These are phyloP conservation scores for Zopfochytrium polystomum DNA, from an alignment of 371 early-diverging fungal genomes.

Conservation along the genomic window DNA sequence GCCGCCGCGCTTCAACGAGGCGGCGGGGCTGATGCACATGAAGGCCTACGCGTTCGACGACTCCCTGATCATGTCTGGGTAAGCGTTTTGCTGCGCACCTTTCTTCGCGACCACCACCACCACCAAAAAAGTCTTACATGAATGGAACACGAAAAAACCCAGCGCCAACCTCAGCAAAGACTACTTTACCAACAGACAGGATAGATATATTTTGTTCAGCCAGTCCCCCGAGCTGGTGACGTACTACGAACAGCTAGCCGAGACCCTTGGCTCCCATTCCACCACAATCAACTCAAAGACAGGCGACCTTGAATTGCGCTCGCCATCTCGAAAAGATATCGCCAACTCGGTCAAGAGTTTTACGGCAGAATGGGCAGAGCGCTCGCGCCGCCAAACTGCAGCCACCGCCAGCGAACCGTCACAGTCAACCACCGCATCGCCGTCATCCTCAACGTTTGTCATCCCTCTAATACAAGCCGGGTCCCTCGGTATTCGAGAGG, in stretches of 20 bases:
- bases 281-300: conserved; percentile 57
- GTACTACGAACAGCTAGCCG: conserved; percentile 70
- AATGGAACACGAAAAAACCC: not conserved
- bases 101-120: not conserved
- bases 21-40: conserved; percentile 89
- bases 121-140: not conserved
- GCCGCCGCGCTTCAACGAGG: conserved; percentile 88
- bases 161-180: conserved; percentile 90
- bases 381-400: too few species aligned
- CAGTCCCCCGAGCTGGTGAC: conserved; percentile 52
- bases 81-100: conserved; percentile 28
- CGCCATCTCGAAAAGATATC: too few species aligned
- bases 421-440: conserved; percentile 1
- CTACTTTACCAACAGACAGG: conserved; percentile 93
- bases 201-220: conserved; percentile 79
- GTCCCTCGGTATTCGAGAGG: conserved; percentile 75
- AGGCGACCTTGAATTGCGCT: too few species aligned
- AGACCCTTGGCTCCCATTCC: conserved; percentile 63
- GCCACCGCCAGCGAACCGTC: too few species aligned
- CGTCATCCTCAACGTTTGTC: conserved; percentile 48
- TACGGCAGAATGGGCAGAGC: too few species aligned
- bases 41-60: conserved; percentile 91
- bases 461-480: conserved; percentile 88
- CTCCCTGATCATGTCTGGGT: conserved; percentile 83
- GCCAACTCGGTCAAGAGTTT: too few species aligned